These are phyloP conservation scores for Hevea brasiliensis DNA, from an alignment of 345 rosid genomes.

Conservation along the genomic window DNA sequence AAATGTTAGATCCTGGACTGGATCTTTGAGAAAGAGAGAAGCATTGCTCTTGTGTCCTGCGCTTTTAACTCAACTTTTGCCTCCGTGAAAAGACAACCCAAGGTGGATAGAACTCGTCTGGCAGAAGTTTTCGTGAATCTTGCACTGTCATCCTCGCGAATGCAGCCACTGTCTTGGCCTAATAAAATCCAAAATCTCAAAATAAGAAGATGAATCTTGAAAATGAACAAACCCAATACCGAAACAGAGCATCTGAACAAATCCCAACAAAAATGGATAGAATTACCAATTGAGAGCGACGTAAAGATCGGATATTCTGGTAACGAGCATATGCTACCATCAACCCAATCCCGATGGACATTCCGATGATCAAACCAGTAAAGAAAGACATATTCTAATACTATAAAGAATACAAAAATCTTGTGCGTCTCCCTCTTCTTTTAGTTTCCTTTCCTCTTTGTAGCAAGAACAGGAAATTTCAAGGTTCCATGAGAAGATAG, in stretches of 20 bases:
- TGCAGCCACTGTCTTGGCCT: constrained; percentile 78
- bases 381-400: constrained; percentile 27
- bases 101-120: constrained; percentile 62
- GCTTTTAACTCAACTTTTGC: constrained; percentile 60
- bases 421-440: background rate
- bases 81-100: constrained; percentile 82
- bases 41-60: background rate
- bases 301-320: constrained; percentile 24
- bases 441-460: background rate
- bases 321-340: constrained; percentile 29
- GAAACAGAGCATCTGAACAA: background rate
- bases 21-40: background rate
- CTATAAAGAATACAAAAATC: background rate
- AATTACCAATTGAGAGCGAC: constrained; percentile 33
- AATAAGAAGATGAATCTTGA: no score
- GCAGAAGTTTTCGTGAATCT: constrained; percentile 78
- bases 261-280: background rate
- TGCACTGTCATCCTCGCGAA: constrained; percentile 86
- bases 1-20: constrained; percentile 21
- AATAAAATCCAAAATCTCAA: background rate
- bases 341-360: constrained; percentile 28
- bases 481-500: background rate
- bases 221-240: background rate
- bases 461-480: background rate
- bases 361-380: constrained; percentile 26